Percentiles rank a stretch among this genome's conserved stretches.
These are phyloP conservation scores for Aspergillus calidoustus DNA, from an alignment of 2,329 filamentous ascomycete species.

Conservation along the genomic window DNA sequence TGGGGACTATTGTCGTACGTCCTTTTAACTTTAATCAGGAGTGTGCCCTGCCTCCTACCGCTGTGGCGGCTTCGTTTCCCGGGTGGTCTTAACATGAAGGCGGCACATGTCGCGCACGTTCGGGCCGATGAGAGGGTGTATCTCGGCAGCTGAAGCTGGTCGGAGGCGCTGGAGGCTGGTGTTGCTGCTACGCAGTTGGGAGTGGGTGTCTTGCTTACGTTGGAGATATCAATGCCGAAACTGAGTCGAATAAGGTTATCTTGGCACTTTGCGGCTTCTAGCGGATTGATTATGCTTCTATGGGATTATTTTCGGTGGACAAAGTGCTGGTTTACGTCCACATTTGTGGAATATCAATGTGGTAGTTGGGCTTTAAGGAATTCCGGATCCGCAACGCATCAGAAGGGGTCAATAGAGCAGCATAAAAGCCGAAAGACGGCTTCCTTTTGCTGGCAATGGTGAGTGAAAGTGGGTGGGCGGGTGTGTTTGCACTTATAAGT, in stretches of 20 bases:
- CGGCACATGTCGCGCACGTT: constrained; percentile 32
- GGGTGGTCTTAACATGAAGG: constrained; percentile 35
- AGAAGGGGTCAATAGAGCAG: too few relatives aligned
- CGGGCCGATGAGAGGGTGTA: constrained; percentile 25
- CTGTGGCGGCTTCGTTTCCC: constrained; percentile 21
- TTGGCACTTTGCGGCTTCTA: constrained; percentile 17
- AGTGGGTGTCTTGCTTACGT: constrained; percentile 18
- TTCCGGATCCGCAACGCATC: too few relatives aligned
- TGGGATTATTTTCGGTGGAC: too few relatives aligned
- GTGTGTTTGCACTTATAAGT: too few relatives aligned
- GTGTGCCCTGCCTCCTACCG: constrained; percentile 8
- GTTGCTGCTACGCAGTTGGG: constrained; percentile 13
- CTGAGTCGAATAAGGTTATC: constrained; percentile 12
- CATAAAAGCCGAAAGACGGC: too few relatives aligned
- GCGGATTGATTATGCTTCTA: neutral
- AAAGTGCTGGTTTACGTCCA: too few relatives aligned
- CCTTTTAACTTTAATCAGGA: constrained; percentile 15
- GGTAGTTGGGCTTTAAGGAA: too few relatives aligned
- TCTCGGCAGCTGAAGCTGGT: too few relatives aligned
- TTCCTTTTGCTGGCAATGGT: too few relatives aligned
- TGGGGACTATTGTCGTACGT: constrained; percentile 16
- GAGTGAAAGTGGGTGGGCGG: too few relatives aligned
- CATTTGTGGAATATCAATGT: too few relatives aligned
- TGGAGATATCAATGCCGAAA: constrained; percentile 22
- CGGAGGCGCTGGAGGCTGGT: constrained; percentile 10